Base-by-base conservation (phyloP, 768 basidiomycete genomes). In the Amanita subjunquillea region DNA sequence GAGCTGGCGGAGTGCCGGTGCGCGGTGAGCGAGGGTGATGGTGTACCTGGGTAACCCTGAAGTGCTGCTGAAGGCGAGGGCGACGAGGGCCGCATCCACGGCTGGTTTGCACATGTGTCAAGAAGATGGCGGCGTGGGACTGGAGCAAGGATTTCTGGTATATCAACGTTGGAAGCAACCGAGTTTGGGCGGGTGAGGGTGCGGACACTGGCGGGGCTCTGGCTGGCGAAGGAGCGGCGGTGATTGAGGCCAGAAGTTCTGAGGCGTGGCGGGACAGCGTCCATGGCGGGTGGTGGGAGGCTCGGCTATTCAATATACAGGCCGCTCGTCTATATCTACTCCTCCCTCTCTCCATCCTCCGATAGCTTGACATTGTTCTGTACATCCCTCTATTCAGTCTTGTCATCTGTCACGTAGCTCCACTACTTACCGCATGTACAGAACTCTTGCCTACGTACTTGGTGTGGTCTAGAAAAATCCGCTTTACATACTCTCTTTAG, bases 361-460 rank as follows among this genome's bases (percentile, higher is more conserved):
- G 87, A 87, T 54, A 91, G 83, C 59, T 80, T 85, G 45, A 91
- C 79, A 58, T 87, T 87, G 47, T 83, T 76, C 85, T 90, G 58
- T 13, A 37, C 13, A 57, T 43, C 46, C 51, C 48, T 47, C 17
- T 41, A 25, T 51, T 17, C 13, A 54, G 36, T 54, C 37, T 50
- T 27, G 42, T 8, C 10, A 25, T 42, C 20, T 20, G 42, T 45
- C 40, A 6, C 23, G n/a, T 20, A 9, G 36, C 2, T 25, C 27
- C 22, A 36, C 8, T 34, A 68, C 72, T 63, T 50, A 73, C 74
- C 25, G 64, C 60, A 57, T 75, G 69, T n/a, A 59, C 56, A 13
- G 69, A 74, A 6, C 85, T 87, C 62, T 78, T 87, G 12, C 87
- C 88, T 53, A 91, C 70, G 57, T 88, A 91, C 63, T 92, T 92